phyloP scores from a whole-genome alignment of 2,329 filamentous ascomycete genomes.

The Alternaria angustiovoidea region DNA sequence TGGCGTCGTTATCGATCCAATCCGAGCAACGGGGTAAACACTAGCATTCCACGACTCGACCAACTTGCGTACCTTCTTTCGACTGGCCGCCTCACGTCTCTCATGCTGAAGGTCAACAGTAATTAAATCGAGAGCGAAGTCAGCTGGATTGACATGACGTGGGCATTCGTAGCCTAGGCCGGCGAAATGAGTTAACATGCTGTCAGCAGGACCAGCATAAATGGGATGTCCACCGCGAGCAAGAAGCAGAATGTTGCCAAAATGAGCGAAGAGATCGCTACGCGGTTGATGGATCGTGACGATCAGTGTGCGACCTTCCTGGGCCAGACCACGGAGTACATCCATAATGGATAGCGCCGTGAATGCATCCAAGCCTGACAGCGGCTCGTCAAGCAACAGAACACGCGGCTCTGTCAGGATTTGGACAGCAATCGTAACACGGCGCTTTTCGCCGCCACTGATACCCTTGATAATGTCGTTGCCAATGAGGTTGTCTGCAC shows the following conservation, averaged over 20 bases:
- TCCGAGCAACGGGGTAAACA: slow-evolving; percentile 34
- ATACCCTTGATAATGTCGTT: slow-evolving; percentile 79
- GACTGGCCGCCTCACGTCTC: slow-evolving; percentile 67
- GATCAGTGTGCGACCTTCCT: slow-evolving; percentile 76
- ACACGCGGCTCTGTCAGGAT: slow-evolving; percentile 78
- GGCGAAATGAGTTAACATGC: slow-evolving; percentile 73
- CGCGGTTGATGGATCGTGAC: slow-evolving; percentile 82
- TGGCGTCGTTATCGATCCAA: slow-evolving; percentile 65
- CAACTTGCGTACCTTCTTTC: slow-evolving; percentile 67
- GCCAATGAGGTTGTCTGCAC: slow-evolving; percentile 77
- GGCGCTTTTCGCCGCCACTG: slow-evolving; percentile 79
- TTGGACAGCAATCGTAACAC: slow-evolving; percentile 80
- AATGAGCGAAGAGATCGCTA: slow-evolving; percentile 74
- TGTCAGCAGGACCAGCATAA: slow-evolving; percentile 69
- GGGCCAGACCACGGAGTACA: slow-evolving; percentile 73
- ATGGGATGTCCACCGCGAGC: slow-evolving; percentile 73
- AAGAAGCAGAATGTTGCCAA: slow-evolving; percentile 75
- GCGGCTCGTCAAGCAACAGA: slow-evolving; percentile 77
- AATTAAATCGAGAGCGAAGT: slow-evolving; percentile 79
- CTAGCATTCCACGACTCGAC: slow-evolving; percentile 65
- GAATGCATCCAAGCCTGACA: slow-evolving; percentile 79
- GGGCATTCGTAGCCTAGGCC: slow-evolving; percentile 70
- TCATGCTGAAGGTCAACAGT: slow-evolving; percentile 77
- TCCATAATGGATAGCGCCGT: slow-evolving; percentile 76
- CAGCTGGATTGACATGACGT: slow-evolving; percentile 75